Base-by-base conservation (phyloP, 352 stramenopile species). In the Globisporangium alternatum region DNA sequence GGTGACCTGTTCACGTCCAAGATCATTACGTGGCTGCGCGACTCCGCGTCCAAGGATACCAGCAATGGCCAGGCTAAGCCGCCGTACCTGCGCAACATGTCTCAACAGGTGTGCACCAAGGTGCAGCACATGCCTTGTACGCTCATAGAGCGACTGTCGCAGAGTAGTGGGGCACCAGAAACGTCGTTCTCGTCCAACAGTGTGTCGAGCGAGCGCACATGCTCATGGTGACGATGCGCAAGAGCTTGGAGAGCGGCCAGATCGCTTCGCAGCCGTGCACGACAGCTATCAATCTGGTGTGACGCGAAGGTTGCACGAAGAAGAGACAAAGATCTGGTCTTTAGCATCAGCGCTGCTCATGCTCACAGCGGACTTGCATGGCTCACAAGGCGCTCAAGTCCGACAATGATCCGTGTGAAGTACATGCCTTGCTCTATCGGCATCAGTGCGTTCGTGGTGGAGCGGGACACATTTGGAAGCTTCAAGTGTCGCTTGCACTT, bases 181-280 rank as follows among this genome's bases (percentile, higher is more conserved):
- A 93, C 91, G 21, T 97, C 97, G 19, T 99, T 99, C 75, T 97
- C 98, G 64, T 97, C 98, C 13, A 99, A 99, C 75, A 99, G 98
- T 75, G 95, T 99, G 17, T 99, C 19, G 98, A 99, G 74, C 99
- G 96, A 45, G 99, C 97, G 15, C 98, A 99, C 80, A 99, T 99
- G 97, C 85, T 99, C 58, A 87, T 99, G 83, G n/a, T n/a, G n/a
- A 99, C 98, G 37, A 93, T 96, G 12, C 75, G 96, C 13, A 93
- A 97, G 63, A 99, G 98, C 80, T 70, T 94, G 2, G 83, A 90
- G 44, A 83, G 91, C 6, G 86, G 99, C 61, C 80, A 95, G 56
- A 91, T 95, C 59, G 76, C 86, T 99, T 99, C 74, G 96, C 97
- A 5, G 97, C 97, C 30, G 98, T 99, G 47, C 98, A 99, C 76